These are phyloP conservation scores for Clarireedia sp. DNA, from an alignment of 2,329 filamentous ascomycete species.

Conservation along the genomic window DNA sequence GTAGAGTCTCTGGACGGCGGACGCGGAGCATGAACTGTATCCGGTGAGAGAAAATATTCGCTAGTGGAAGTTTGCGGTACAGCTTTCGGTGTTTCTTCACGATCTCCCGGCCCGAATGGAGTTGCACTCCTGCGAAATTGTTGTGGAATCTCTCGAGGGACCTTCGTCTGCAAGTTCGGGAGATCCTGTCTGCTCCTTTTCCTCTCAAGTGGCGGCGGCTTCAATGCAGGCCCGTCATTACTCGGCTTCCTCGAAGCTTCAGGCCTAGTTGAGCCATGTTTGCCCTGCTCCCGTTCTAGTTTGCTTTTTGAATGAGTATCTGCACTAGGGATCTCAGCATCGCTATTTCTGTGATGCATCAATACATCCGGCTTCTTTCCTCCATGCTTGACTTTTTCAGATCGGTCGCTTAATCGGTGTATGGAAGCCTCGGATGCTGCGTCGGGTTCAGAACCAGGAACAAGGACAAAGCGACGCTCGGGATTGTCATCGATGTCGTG, in stretches of 20 bases:
- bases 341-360: too few relatives aligned
- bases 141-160: slow-evolving; percentile 26
- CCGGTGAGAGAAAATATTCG: slow-evolving; percentile 40
- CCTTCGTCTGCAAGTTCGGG: slow-evolving; percentile 27
- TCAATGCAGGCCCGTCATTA: not conserved
- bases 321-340: slow-evolving; percentile 3
- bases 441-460: slow-evolving; percentile 31
- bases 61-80: slow-evolving; percentile 18
- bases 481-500: slow-evolving; percentile 18
- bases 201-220: slow-evolving; percentile 17
- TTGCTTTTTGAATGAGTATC: slow-evolving; percentile 13
- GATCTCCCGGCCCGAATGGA: slow-evolving; percentile 17
- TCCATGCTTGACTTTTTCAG: not conserved
- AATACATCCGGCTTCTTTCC: too few relatives aligned
- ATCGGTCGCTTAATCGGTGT: not conserved
- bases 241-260: not conserved
- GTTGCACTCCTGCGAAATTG: slow-evolving; percentile 27
- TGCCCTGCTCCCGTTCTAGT: slow-evolving; percentile 1
- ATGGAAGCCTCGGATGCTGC: not conserved
- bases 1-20: slow-evolving; percentile 17
- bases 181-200: slow-evolving; percentile 27
- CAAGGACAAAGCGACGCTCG: slow-evolving; percentile 58
- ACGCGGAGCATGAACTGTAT: slow-evolving; percentile 29
- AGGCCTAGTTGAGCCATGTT: not conserved
- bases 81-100: slow-evolving; percentile 19